phyloP scores from a whole-genome alignment of 176 grass and related monocot species.

The Dendrocalamus sinicus region DNA sequence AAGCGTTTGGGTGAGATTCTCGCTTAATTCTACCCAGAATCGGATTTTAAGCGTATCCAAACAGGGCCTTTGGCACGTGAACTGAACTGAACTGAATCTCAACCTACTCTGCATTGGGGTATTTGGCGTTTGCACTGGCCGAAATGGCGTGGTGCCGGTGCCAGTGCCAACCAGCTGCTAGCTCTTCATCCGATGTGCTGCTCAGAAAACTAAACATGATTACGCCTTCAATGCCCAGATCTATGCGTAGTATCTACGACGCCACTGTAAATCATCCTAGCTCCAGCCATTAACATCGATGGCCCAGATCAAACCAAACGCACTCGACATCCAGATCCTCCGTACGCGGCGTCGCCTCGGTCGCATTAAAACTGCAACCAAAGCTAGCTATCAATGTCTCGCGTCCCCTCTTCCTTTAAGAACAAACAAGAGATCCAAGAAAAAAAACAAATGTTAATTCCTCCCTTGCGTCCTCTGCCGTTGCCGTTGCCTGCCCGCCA shows the following conservation, averaged over 20 bases:
- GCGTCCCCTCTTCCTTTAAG: not conserved
- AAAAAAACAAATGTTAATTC: not conserved
- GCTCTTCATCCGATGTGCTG: not conserved
- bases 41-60: too few species aligned
- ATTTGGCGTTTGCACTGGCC: not conserved
- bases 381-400: conserved; percentile 21
- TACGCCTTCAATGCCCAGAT: too few species aligned
- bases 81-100: not conserved
- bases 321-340: not conserved
- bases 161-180: not conserved
- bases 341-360: not conserved
- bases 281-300: not conserved
- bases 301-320: not conserved
- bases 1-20: too few species aligned
- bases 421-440: conserved; percentile 31
- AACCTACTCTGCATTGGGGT: not conserved
- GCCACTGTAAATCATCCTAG: too few species aligned
- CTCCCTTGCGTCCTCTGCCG: not conserved
- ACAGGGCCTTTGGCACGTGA: too few species aligned
- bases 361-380: not conserved
- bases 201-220: too few species aligned
- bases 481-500: not conserved
- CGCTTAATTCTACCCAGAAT: too few species aligned
- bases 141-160: not conserved
- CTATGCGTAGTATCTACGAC: too few species aligned